phyloP scores from a whole-genome alignment of 2,329 filamentous ascomycete genomes.

The Macroventuria anomochaeta region DNA sequence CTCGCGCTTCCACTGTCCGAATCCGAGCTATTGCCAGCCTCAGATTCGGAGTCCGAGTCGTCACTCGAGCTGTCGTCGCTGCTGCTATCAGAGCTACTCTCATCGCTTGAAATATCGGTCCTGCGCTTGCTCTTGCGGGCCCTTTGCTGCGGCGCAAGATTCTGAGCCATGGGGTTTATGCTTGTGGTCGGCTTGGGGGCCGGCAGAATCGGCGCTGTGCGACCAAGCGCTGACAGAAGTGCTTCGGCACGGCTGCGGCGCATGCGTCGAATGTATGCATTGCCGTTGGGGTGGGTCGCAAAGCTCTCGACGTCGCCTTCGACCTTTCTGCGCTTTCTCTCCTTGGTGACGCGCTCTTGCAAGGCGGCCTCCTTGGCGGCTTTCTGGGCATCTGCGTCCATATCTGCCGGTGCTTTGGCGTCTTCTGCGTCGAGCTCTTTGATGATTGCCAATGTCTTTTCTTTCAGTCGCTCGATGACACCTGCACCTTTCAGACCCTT shows the following conservation, averaged over 20 bases:
- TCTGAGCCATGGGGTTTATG: slow-evolving; percentile 26
- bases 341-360: slow-evolving; percentile 41
- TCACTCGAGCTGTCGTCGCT: slow-evolving; percentile 32
- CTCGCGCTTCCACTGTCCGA: slow-evolving; percentile 13
- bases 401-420: slow-evolving; percentile 38
- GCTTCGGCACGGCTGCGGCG: slow-evolving; percentile 43
- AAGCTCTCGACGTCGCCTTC: slow-evolving; percentile 41
- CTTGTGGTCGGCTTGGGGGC: slow-evolving; percentile 18
- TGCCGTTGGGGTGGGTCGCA: slow-evolving; percentile 31
- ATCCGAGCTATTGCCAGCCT: slow-evolving; percentile 12
- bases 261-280: slow-evolving; percentile 44
- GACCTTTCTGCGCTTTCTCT: slow-evolving; percentile 39
- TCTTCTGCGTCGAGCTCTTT: slow-evolving; percentile 56
- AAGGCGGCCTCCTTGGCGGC: slow-evolving; percentile 48
- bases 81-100: slow-evolving; percentile 44
- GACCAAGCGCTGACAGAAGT: slow-evolving; percentile 39
- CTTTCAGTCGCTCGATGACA: slow-evolving; percentile 68
- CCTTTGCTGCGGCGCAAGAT: slow-evolving; percentile 22
- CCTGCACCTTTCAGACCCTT: slow-evolving; percentile 77
- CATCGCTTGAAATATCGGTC: slow-evolving; percentile 39
- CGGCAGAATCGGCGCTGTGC: slow-evolving; percentile 32
- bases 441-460: slow-evolving; percentile 69
- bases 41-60: slow-evolving; percentile 30
- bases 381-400: slow-evolving; percentile 43
- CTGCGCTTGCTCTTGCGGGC: slow-evolving; percentile 40